Conservation (phyloP, 2,329 filamentous ascomycete species). For the Simplicillium aogashimaense region DNA sequence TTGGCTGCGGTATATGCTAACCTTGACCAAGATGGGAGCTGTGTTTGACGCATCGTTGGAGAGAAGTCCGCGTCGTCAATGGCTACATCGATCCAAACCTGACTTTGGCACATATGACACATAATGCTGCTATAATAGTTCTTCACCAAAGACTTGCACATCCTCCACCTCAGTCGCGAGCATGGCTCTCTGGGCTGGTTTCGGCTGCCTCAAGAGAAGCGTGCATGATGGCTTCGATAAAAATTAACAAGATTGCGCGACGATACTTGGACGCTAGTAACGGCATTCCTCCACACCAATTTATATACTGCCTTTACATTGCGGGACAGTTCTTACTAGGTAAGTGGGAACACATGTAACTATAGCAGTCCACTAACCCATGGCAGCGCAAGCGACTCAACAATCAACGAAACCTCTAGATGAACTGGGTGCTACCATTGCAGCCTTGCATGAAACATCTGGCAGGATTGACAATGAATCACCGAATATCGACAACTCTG, state of each 20-base stretch:
- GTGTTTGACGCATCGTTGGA: conserved; percentile 31
- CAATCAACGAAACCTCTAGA: conserved; percentile 17
- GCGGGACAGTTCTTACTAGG: conserved; percentile 16
- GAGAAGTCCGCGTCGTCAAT: conserved; percentile 27
- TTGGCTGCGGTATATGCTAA: neutral
- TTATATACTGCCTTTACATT: conserved; percentile 29
- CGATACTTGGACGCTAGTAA: conserved; percentile 23
- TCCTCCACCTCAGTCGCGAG: conserved; percentile 16
- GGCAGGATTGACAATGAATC: conserved; percentile 22
- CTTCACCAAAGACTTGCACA: conserved; percentile 30
- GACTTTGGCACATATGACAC: conserved; percentile 29
- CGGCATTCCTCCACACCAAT: conserved; percentile 21
- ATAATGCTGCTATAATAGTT: conserved; percentile 30
- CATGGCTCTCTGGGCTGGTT: conserved; percentile 18
- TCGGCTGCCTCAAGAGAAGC: conserved; percentile 28
- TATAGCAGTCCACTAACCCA: neutral
- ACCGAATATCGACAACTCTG: conserved; percentile 5
- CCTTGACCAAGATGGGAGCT: conserved; percentile 27
- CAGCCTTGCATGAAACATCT: conserved; percentile 23
- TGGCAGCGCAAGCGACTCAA: neutral
- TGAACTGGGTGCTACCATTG: conserved; percentile 21
- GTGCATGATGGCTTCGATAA: conserved; percentile 25
- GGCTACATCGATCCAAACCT: conserved; percentile 34
- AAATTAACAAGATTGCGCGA: conserved; percentile 25
- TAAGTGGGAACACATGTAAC: neutral